Evolutionary conservation across 2,329 filamentous ascomycete species (phyloP).

Genomic region (Paraconiothyrium brasiliense): DNA sequence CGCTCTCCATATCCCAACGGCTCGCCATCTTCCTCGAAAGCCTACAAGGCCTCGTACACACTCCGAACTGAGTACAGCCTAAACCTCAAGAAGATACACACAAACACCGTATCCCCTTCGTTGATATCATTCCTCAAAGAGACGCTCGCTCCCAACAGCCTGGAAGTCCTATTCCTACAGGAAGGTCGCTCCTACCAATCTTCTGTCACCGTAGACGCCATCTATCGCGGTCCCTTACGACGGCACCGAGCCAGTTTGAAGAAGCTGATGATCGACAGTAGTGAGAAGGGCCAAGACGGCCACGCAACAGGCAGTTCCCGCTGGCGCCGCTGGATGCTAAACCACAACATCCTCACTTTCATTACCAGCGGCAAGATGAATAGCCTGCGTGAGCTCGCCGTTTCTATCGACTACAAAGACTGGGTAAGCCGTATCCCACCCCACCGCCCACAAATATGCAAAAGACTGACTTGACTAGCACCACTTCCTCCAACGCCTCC

Average conservation of each 20-base stretch:
- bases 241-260: constrained; percentile 76
- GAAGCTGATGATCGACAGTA: constrained; percentile 79
- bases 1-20: constrained; percentile 39
- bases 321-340: constrained; percentile 77
- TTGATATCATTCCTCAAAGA: constrained; percentile 80
- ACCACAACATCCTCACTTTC: constrained; percentile 73
- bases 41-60: constrained; percentile 51
- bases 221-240: constrained; percentile 75
- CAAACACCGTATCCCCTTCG: constrained; percentile 73
- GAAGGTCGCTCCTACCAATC: constrained; percentile 67
- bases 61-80: constrained; percentile 57
- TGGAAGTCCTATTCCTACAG: constrained; percentile 83
- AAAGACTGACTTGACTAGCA: constrained; percentile 62
- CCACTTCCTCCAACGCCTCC: constrained; percentile 78
- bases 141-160: constrained; percentile 77
- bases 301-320: constrained; percentile 51
- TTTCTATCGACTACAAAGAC: constrained; percentile 77
- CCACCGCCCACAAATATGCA: constrained; percentile 9
- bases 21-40: constrained; percentile 48
- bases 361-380: constrained; percentile 81
- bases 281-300: constrained; percentile 61
- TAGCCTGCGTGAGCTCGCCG: constrained; percentile 74
- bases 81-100: constrained; percentile 77
- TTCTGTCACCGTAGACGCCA: constrained; percentile 71
- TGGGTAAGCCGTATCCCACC: constrained; percentile 69